These are phyloP conservation scores for Akanthomyces uredinophilus DNA, from an alignment of 2,329 filamentous ascomycete species.

Conservation along the genomic window DNA sequence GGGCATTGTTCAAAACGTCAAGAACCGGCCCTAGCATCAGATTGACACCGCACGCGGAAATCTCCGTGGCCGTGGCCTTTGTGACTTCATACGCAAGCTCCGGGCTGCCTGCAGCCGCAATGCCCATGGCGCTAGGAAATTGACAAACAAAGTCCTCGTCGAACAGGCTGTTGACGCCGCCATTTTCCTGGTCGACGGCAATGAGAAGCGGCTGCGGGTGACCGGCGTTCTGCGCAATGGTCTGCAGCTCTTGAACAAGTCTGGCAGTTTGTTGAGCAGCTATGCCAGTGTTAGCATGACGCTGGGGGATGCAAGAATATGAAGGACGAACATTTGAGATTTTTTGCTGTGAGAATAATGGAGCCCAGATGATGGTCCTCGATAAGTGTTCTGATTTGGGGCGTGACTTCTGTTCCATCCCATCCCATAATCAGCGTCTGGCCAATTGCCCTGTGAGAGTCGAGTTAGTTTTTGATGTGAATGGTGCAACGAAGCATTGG, in stretches of 20 bases:
- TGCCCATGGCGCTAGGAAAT: conserved; percentile 94
- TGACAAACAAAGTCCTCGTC: conserved; percentile 95
- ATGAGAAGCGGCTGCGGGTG: conserved; percentile 87
- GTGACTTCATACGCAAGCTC: conserved; percentile 85
- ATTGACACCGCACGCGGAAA: conserved; percentile 90
- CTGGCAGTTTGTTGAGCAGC: conserved; percentile 85
- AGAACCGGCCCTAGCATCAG: conserved; percentile 90
- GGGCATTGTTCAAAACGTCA: conserved; percentile 88
- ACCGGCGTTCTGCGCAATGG: conserved; percentile 82
- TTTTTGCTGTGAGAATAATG: conserved; percentile 78
- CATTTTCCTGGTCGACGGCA: conserved; percentile 94
- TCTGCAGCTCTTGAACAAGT: conserved; percentile 86
- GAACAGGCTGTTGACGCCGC: conserved; percentile 92
- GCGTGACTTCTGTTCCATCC: conserved; percentile 78
- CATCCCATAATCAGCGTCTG: conserved; percentile 81
- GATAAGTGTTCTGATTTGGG: conserved; percentile 75
- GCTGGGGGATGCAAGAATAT: conserved; percentile 3
- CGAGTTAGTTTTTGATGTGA: not conserved
- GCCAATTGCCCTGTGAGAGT: conserved; percentile 55
- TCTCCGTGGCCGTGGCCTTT: conserved; percentile 87
- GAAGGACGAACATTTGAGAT: conserved; percentile 64
- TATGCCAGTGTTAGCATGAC: conserved; percentile 36
- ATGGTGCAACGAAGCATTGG: not conserved
- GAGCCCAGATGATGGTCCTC: conserved; percentile 83
- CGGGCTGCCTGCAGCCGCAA: conserved; percentile 84